Conservation (phyloP, 108 stramenopile genomes). For the Aurantiochytrium sp. region DNA sequence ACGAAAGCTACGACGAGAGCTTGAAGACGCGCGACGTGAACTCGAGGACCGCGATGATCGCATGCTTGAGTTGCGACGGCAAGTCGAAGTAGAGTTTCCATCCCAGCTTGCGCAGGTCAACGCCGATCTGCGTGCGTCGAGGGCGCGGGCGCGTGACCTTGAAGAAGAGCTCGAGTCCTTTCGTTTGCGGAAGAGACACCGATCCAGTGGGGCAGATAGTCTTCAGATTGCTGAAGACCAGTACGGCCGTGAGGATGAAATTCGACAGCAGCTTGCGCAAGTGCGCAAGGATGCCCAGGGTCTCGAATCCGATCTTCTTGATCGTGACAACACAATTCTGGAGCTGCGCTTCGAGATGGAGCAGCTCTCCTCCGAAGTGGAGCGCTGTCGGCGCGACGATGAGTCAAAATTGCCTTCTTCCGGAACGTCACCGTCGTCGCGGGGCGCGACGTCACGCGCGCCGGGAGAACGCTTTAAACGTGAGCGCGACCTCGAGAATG, state of each 20-base stretch:
- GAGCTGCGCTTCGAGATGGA: conserved; percentile 53
- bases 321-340: conserved; percentile 37
- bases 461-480: conserved; percentile 44
- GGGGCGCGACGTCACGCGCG: conserved; percentile 12
- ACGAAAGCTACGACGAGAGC: neutral
- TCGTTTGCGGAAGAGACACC: neutral
- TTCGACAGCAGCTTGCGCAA: conserved; percentile 22
- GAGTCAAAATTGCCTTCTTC: conserved; percentile 24
- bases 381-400: conserved; percentile 23
- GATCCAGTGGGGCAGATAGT: conserved; percentile 7
- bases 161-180: conserved; percentile 17
- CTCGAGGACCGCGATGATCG: conserved; percentile 37
- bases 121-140: neutral
- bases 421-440: neutral
- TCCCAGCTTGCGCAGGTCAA: neutral
- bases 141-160: neutral
- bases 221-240: conserved; percentile 25
- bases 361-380: conserved; percentile 23
- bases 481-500: conserved; percentile 49
- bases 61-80: conserved; percentile 22
- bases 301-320: conserved; percentile 32
- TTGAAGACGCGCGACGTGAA: neutral
- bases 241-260: conserved; percentile 24
- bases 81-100: conserved; percentile 27
- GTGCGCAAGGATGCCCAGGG: neutral